Base-by-base conservation (phyloP, 2,329 filamentous ascomycete species). In the Xylariaceae sp. region DNA sequence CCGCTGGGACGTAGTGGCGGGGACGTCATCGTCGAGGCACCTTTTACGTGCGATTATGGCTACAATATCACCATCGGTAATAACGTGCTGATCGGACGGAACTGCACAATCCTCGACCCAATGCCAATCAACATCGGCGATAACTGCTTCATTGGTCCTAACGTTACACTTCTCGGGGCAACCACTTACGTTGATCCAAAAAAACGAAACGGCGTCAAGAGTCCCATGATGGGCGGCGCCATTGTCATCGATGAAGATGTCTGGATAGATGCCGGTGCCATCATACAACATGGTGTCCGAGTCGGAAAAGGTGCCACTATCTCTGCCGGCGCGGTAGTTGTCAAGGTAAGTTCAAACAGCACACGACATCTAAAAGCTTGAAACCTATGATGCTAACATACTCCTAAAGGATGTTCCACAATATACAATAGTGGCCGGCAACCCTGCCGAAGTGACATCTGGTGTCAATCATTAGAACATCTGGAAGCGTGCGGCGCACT, bases 11-110 rank as follows among this genome's bases (percentile, higher is more conserved):
- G 75, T 19, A 80, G 94, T 5, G 89, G 89, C n/a, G 80, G 84
- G 14, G 82, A 86, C 48, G 86, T 89, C 5, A 76, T 85, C 39
- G 87, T 99, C 22, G 90, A 96, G 62, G 83, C 88, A 2, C 92
- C 92, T 0, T 97, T 99, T 67, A 85, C 79, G 42, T 96, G 92
- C 66, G 90, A 96, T 62, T 96, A 96, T 63, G 94, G 94, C 1
- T 97, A 96, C 72, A 97, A 99, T 67, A 87, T 97, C 60, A 80
- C 81, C 42, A 87, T 99, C 58, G 91, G 89, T 11, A 86, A 91
- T 59, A 85, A 94, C 56, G 89, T 95, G 2, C 81, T 85, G 48
- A 87, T 99, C 58, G 89, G 87, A 15, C 81, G 88, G 48, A 87
- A 89, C 62, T 96, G 91, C 68, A 85, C 84, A 22, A 86, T 97